Conservation (phyloP, 2,329 filamentous ascomycete species). For the Atkinsonella texensis region DNA sequence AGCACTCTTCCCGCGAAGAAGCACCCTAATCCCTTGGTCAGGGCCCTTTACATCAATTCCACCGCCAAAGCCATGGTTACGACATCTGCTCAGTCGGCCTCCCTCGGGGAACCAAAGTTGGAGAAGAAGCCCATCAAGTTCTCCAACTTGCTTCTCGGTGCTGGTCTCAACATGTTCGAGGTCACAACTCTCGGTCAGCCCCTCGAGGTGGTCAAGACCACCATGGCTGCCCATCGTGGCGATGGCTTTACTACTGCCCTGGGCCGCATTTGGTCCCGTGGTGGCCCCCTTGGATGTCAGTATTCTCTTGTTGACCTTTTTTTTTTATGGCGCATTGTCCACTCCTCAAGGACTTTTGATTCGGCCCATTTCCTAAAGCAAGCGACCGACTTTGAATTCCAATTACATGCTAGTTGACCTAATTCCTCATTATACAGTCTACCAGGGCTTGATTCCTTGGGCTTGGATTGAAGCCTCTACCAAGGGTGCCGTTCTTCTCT, state of each 20-base stretch:
- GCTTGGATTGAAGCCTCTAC: conserved; percentile 99
- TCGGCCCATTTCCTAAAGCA: not conserved
- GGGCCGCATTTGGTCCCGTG: conserved; percentile 81
- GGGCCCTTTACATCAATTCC: conserved; percentile 53
- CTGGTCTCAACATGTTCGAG: conserved; percentile 94
- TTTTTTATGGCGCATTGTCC: not conserved
- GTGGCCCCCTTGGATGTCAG: conserved; percentile 89
- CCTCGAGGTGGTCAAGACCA: conserved; percentile 98
- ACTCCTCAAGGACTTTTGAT: not conserved
- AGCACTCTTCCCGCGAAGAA: conserved; percentile 53
- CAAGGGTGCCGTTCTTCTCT: conserved; percentile 97
- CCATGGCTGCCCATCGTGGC: conserved; percentile 92
- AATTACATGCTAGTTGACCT: conserved; percentile 7
- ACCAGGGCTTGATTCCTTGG: conserved; percentile 98
- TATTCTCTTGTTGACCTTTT: conserved; percentile 13
- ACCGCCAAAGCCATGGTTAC: conserved; percentile 50
- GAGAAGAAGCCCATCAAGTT: conserved; percentile 99
- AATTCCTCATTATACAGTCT: conserved; percentile 65
- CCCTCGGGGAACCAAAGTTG: conserved; percentile 39
- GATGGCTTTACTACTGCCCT: conserved; percentile 78
- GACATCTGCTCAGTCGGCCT: conserved; percentile 40
- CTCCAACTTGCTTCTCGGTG: conserved; percentile 92
- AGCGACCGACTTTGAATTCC: not conserved
- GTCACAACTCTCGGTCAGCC: conserved; percentile 59
- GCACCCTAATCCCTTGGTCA: conserved; percentile 96